Conservation (phyloP, 306 rosid genomes). For the Cyclanthera cordifolia region DNA sequence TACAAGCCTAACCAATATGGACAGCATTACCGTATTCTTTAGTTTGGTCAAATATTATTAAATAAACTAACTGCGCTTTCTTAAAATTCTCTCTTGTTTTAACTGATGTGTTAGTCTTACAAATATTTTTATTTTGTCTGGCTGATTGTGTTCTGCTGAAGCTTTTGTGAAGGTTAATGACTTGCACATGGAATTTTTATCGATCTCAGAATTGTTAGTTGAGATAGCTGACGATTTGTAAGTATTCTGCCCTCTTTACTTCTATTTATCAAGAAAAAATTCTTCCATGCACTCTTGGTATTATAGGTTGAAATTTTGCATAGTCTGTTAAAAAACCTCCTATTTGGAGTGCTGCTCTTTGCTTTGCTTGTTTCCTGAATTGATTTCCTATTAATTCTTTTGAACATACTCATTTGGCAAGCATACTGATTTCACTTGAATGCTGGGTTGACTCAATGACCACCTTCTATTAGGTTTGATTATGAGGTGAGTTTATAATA, state of each 20-base stretch:
- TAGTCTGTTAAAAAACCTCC: background rate
- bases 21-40: background rate
- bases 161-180: slow-evolving; percentile 53
- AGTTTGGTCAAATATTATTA: background rate
- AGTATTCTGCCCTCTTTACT: slow-evolving; percentile 25
- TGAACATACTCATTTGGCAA: slow-evolving; percentile 13
- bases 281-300: background rate
- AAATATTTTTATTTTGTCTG: background rate
- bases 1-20: background rate
- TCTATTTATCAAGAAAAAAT: background rate
- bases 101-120: background rate
- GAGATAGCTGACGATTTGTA: slow-evolving; percentile 90
- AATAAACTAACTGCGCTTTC: background rate
- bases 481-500: slow-evolving; percentile 54
- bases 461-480: slow-evolving; percentile 58
- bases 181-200: slow-evolving; percentile 85
- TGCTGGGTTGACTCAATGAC: slow-evolving; percentile 22
- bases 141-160: slow-evolving; percentile 25
- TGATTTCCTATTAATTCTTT: slow-evolving; percentile 13
- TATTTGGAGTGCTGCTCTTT: background rate
- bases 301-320: background rate
- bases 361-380: background rate
- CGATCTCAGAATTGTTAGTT: slow-evolving; percentile 74
- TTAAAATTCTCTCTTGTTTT: background rate
- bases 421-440: slow-evolving; percentile 22